Conservation (phyloP, 306 rosid species). For the Cyclanthera cordifolia region DNA sequence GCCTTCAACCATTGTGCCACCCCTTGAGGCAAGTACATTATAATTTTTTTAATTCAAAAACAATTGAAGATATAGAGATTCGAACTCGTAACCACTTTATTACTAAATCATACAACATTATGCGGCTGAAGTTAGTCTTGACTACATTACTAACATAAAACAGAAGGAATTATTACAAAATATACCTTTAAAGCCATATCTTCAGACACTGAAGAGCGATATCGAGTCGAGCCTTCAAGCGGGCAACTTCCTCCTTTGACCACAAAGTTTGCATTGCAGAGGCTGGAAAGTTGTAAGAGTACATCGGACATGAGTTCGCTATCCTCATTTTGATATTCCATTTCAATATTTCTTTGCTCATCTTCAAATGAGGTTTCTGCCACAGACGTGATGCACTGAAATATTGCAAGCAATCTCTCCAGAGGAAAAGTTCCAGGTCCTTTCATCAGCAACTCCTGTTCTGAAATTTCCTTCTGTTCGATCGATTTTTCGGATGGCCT, state of each 20-base stretch:
- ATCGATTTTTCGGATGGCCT: conserved; percentile 53
- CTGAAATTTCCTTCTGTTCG: conserved; percentile 64
- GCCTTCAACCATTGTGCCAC: too few species aligned
- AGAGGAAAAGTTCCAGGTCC: conserved; percentile 94
- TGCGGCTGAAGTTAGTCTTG: background rate
- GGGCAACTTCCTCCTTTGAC: conserved; percentile 81
- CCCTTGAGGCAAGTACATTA: too few species aligned
- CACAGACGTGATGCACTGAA: conserved; percentile 70
- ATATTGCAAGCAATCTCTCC: conserved; percentile 88
- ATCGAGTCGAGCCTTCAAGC: conserved; percentile 69
- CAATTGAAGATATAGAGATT: too few species aligned
- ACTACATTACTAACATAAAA: background rate
- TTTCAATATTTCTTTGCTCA: conserved; percentile 27
- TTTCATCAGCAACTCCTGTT: conserved; percentile 71
- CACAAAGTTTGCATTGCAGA: conserved; percentile 79
- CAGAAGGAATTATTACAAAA: background rate
- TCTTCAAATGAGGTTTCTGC: conserved; percentile 46
- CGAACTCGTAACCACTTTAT: too few species aligned
- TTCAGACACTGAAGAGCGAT: conserved; percentile 66
- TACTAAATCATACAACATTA: too few species aligned
- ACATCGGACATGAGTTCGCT: conserved; percentile 65
- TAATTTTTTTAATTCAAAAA: too few species aligned
- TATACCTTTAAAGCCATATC: conserved; percentile 64
- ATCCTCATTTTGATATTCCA: conserved; percentile 32
- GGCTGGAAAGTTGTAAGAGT: conserved; percentile 72